These are phyloP conservation scores for Hibiscus trionum DNA, from an alignment of 345 rosid genomes.

Conservation along the genomic window DNA sequence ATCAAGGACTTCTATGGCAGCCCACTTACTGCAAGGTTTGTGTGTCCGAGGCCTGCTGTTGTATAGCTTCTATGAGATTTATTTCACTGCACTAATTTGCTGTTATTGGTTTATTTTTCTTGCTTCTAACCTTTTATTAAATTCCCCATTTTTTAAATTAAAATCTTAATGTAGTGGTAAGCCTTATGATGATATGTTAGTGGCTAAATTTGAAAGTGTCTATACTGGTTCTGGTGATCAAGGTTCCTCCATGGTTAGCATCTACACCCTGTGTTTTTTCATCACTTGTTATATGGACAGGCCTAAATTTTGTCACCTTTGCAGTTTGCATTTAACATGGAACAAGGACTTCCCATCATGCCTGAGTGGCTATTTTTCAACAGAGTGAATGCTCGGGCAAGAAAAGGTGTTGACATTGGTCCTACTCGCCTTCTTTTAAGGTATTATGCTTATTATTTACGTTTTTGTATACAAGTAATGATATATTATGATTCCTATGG, in stretches of 20 bases:
- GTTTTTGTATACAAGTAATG: background rate
- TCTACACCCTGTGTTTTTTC: conserved; percentile 7
- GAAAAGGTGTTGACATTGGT: conserved; percentile 74
- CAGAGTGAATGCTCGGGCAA: conserved; percentile 81
- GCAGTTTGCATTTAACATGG: conserved; percentile 83
- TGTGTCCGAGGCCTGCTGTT: conserved; percentile 6
- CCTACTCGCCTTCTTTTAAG: conserved; percentile 69
- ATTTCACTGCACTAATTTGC: conserved; percentile 2
- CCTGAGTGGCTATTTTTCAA: conserved; percentile 84
- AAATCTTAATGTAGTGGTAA: conserved; percentile 60
- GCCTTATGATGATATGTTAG: conserved; percentile 60
- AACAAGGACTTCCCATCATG: conserved; percentile 85
- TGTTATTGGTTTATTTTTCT: background rate
- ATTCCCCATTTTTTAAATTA: background rate
- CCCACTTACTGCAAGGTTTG: conserved; percentile 88
- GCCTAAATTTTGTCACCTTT: conserved; percentile 17
- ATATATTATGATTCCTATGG: background rate
- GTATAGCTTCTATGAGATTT: background rate
- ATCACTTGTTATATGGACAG: background rate
- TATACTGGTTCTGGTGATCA: conserved; percentile 88
- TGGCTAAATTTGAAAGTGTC: conserved; percentile 78
- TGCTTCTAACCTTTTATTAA: conserved; percentile 11
- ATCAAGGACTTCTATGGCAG: conserved; percentile 76
- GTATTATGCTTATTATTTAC: conserved; percentile 21
- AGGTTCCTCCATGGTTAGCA: conserved; percentile 89